Conservation (phyloP, 805 yeast species). For the Starmerella stigmatis region DNA sequence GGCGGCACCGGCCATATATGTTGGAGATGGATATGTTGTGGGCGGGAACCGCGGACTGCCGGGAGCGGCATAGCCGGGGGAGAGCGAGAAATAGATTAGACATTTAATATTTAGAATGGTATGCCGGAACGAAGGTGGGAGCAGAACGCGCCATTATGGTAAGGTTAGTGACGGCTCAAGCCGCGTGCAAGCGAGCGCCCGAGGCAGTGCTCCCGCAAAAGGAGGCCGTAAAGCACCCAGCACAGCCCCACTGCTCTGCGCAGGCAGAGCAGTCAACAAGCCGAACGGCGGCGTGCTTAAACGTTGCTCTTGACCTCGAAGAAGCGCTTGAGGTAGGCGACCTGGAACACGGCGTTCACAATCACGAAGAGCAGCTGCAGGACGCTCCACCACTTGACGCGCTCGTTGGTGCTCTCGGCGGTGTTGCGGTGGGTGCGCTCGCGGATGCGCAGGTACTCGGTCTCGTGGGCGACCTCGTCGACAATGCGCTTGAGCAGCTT, state of each 20-base stretch:
- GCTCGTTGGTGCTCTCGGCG: conserved; percentile 91
- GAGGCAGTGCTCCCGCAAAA: too few species aligned
- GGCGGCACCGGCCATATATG: neutral
- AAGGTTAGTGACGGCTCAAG: too few species aligned
- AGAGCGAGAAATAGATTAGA: too few species aligned
- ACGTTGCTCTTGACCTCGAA: conserved; percentile 90
- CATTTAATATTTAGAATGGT: too few species aligned
- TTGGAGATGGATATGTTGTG: too few species aligned
- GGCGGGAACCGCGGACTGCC: too few species aligned
- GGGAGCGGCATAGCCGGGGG: too few species aligned
- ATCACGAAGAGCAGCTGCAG: conserved; percentile 83
- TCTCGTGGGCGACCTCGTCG: conserved; percentile 79
- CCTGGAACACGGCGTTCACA: conserved; percentile 82
- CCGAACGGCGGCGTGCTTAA: conserved; percentile 29
- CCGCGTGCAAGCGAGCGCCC: too few species aligned
- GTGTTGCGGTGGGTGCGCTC: conserved; percentile 98
- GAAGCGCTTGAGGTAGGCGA: conserved; percentile 84
- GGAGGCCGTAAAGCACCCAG: too few species aligned
- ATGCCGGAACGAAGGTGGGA: too few species aligned
- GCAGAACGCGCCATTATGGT: too few species aligned
- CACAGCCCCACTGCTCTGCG: too few species aligned
- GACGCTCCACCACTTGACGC: conserved; percentile 97
- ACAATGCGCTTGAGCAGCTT: conserved; percentile 63
- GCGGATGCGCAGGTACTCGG: conserved; percentile 82
- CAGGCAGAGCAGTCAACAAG: neutral